These are phyloP conservation scores for Magnolia changhungtana DNA, from an alignment of 164 flowering plant genomes.

Conservation along the genomic window DNA sequence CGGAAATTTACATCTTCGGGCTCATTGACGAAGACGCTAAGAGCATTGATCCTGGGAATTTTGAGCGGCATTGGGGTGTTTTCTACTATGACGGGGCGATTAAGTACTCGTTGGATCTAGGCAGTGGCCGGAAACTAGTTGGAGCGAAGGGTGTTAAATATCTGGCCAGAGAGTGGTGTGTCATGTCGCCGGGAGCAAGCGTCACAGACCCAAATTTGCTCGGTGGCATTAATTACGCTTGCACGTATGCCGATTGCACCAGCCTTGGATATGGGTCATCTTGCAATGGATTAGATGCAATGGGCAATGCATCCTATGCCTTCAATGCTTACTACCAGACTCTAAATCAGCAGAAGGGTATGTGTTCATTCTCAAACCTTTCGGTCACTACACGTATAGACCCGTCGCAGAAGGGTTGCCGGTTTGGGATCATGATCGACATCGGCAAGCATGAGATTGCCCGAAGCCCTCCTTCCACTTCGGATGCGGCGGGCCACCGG, in stretches of 20 bases:
- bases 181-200: conserved; percentile 64
- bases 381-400: conserved; percentile 43
- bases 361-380: conserved; percentile 51
- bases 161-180: conserved; percentile 70
- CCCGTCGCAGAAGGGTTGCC: conserved; percentile 55
- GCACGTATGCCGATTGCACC: conserved; percentile 80
- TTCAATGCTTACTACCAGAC: conserved; percentile 81
- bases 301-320: conserved; percentile 74
- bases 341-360: conserved; percentile 50
- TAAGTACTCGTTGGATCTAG: conserved; percentile 56
- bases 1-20: conserved; percentile 66
- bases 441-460: conserved; percentile 32
- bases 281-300: conserved; percentile 54
- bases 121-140: conserved; percentile 32
- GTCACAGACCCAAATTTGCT: conserved; percentile 40
- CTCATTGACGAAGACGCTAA: conserved; percentile 80
- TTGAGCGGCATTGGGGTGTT: conserved; percentile 95
- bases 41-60: conserved; percentile 72
- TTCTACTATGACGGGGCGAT: conserved; percentile 68
- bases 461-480: background rate
- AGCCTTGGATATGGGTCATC: conserved; percentile 70
- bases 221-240: conserved; percentile 48
- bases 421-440: conserved; percentile 66
- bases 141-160: conserved; percentile 74
- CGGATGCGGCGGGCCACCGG: background rate